Evolutionary conservation across 176 grass and related monocot species (phyloP).

Genomic region (Paspalum notatum): DNA sequence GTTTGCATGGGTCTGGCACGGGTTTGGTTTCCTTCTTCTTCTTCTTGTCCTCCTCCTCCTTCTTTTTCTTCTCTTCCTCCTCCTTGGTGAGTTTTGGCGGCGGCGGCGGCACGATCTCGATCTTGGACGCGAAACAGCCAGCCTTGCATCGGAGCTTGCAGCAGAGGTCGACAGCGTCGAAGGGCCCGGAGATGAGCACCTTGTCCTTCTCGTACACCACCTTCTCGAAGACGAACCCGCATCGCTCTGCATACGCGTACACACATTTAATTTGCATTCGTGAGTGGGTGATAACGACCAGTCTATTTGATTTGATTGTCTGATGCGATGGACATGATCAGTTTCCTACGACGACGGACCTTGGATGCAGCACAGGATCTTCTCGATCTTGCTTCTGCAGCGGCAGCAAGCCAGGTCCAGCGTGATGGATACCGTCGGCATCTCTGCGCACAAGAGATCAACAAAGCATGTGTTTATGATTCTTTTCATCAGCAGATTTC

Average conservation of each 20-base stretch:
- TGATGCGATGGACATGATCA: neutral
- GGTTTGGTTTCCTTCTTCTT: no score
- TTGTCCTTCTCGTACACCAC: slow-evolving; percentile 63
- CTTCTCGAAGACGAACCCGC: slow-evolving; percentile 52
- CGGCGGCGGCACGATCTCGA: slow-evolving; percentile 20
- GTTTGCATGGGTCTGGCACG: no score
- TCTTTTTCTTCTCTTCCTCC: no score
- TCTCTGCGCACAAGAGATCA: neutral
- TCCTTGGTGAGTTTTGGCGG: neutral
- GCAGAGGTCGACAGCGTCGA: slow-evolving; percentile 52
- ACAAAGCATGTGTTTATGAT: neutral
- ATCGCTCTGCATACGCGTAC: neutral
- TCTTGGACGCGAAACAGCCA: slow-evolving; percentile 34
- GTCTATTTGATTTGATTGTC: neutral
- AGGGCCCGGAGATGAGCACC: slow-evolving; percentile 60
- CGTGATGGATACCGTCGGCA: slow-evolving; percentile 6
- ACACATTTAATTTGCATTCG: neutral
- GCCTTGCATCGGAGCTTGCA: slow-evolving; percentile 72
- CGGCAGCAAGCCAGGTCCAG: neutral
- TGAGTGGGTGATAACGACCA: neutral
- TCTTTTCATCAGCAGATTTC: no score
- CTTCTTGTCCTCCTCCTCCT: no score
- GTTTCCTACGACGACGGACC: neutral
- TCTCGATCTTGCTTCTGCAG: slow-evolving; percentile 12
- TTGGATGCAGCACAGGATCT: slow-evolving; percentile 9